Conservation (phyloP, 768 basidiomycete species). For the Tylopilus sp. region DNA sequence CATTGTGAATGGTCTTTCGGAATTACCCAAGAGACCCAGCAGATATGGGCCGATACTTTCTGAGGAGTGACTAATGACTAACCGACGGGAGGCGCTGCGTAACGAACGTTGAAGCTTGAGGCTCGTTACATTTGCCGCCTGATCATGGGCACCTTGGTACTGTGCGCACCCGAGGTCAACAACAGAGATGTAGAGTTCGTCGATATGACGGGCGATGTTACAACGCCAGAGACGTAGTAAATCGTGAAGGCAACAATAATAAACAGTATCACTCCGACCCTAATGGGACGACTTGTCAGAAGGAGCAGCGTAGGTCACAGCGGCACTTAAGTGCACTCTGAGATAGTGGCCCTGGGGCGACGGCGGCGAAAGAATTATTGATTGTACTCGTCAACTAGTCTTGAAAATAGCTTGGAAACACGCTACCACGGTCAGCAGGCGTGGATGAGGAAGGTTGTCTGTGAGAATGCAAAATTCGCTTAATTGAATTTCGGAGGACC, state of each 20-base stretch:
- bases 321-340: no score
- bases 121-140: not conserved
- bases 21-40: not conserved
- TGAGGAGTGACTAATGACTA: no score
- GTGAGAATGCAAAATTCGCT: not conserved
- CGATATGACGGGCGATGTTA: not conserved
- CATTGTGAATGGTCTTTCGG: no score
- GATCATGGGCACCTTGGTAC: not conserved
- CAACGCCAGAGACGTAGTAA: not conserved
- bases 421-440: not conserved
- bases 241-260: not conserved
- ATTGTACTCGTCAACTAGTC: not conserved
- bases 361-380: not conserved
- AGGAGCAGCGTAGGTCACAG: not conserved
- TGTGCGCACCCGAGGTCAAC: not conserved
- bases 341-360: no score
- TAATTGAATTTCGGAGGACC: not conserved
- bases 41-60: no score
- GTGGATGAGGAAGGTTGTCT: not conserved
- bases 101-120: constrained; percentile 2
- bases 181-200: not conserved
- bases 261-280: not conserved
- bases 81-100: not conserved
- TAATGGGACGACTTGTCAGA: not conserved
- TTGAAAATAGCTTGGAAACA: not conserved